Conservation (phyloP, 305 asterid species). For the Solanum hybrid region DNA sequence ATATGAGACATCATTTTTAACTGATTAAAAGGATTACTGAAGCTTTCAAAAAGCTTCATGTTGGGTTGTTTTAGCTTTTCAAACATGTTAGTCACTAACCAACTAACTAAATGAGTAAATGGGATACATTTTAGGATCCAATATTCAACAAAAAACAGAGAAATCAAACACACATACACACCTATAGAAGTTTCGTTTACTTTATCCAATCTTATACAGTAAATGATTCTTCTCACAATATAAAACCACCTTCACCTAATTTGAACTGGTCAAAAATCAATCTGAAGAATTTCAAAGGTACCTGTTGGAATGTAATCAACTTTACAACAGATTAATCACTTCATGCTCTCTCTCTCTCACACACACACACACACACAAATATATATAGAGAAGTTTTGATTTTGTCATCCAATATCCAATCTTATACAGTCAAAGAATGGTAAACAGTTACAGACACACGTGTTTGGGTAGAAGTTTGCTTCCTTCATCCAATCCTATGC, state of each 20-base stretch:
- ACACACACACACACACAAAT: background rate
- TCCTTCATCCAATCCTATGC: background rate
- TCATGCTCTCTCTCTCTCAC: background rate
- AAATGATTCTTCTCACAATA: background rate
- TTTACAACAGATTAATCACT: background rate
- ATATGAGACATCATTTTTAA: background rate
- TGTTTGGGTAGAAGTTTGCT: background rate
- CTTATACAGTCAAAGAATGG: background rate
- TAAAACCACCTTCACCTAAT: background rate
- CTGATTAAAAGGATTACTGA: background rate
- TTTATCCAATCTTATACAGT: background rate
- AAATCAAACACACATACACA: constrained; percentile 1
- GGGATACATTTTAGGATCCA: background rate
- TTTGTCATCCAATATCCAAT: background rate
- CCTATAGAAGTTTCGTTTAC: background rate
- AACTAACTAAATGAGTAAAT: background rate
- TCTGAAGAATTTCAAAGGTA: background rate
- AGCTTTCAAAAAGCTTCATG: background rate
- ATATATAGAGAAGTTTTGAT: background rate
- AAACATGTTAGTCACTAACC: background rate
- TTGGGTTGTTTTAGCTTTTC: background rate
- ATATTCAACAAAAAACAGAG: background rate
- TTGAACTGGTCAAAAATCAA: background rate
- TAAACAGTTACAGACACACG: constrained; percentile 15
- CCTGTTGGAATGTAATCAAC: background rate